phyloP scores from a whole-genome alignment of 2,329 filamentous ascomycete species.

The Aspergillus tamarii region DNA sequence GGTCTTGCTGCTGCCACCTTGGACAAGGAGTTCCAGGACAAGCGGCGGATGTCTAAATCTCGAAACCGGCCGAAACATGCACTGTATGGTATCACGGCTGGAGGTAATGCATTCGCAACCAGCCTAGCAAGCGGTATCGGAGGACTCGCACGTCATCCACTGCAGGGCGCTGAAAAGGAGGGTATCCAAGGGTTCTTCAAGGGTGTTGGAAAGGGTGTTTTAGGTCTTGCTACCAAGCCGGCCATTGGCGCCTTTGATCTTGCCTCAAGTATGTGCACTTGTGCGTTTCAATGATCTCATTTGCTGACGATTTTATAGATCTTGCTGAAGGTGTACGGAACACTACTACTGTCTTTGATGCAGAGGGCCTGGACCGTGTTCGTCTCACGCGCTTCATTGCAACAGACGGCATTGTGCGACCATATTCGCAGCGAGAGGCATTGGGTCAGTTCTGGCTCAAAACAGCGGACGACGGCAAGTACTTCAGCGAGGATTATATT shows the following conservation, averaged over 20 bases:
- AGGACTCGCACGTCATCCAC: constrained; percentile 86
- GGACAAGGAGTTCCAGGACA: constrained; percentile 98
- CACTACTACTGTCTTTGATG: constrained; percentile 97
- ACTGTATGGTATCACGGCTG: constrained; percentile 91
- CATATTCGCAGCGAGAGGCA: constrained; percentile 92
- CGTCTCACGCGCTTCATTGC: constrained; percentile 92
- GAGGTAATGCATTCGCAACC: constrained; percentile 91
- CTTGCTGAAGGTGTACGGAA: constrained; percentile 97
- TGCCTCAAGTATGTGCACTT: constrained; percentile 68
- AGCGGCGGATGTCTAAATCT: constrained; percentile 87
- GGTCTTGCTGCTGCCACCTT: constrained; percentile 92
- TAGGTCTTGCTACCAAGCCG: constrained; percentile 95
- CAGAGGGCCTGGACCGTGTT: constrained; percentile 89
- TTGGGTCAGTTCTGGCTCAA: constrained; percentile 99
- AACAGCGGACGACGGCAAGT: constrained; percentile 94
- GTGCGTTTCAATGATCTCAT: background rate
- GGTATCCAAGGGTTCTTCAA: constrained; percentile 95
- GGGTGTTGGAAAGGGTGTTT: constrained; percentile 90
- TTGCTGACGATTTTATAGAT: constrained; percentile 47
- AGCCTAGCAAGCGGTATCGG: constrained; percentile 93
- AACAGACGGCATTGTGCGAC: constrained; percentile 87
- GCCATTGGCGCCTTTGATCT: constrained; percentile 96
- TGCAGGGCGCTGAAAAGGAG: constrained; percentile 95
- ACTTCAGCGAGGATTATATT: constrained; percentile 97
- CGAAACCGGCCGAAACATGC: constrained; percentile 97